Evolutionary conservation across 2,329 filamentous ascomycete species (phyloP).

Genomic region (Amylocarpus encephaloides): DNA sequence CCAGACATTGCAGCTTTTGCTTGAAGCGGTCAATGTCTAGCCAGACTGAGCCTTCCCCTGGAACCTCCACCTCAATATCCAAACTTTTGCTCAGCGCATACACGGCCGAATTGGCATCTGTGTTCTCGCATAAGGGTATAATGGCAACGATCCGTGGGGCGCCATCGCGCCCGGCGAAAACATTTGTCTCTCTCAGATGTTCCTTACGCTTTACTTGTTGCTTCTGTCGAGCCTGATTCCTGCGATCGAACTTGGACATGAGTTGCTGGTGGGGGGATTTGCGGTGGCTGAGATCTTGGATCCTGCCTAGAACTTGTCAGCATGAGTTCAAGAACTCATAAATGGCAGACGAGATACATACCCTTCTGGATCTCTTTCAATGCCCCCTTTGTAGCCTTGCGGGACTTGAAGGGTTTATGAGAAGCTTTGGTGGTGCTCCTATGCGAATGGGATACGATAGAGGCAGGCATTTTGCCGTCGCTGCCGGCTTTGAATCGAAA

Average conservation of each 20-base stretch:
- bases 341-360: slow-evolving; percentile 44
- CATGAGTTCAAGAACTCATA: neutral
- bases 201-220: slow-evolving; percentile 78
- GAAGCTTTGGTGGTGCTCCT: slow-evolving; percentile 82
- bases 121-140: slow-evolving; percentile 71
- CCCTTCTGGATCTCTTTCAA: slow-evolving; percentile 73
- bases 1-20: slow-evolving; percentile 84
- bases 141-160: slow-evolving; percentile 85
- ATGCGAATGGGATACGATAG: slow-evolving; percentile 70
- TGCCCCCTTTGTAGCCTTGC: slow-evolving; percentile 81
- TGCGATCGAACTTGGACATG: slow-evolving; percentile 93
- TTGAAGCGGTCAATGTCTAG: slow-evolving; percentile 85
- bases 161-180: slow-evolving; percentile 82
- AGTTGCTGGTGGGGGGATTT: slow-evolving; percentile 93
- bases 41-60: slow-evolving; percentile 51
- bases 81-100: slow-evolving; percentile 68
- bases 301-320: slow-evolving; percentile 56
- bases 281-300: slow-evolving; percentile 65
- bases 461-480: slow-evolving; percentile 66
- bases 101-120: slow-evolving; percentile 62
- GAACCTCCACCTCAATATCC: slow-evolving; percentile 64
- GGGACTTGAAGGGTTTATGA: slow-evolving; percentile 89
- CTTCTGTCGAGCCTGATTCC: slow-evolving; percentile 90
- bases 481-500: slow-evolving; percentile 83
- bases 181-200: slow-evolving; percentile 67